Conservation (phyloP, 352 stramenopile species). For the Phytophthora multivora region DNA sequence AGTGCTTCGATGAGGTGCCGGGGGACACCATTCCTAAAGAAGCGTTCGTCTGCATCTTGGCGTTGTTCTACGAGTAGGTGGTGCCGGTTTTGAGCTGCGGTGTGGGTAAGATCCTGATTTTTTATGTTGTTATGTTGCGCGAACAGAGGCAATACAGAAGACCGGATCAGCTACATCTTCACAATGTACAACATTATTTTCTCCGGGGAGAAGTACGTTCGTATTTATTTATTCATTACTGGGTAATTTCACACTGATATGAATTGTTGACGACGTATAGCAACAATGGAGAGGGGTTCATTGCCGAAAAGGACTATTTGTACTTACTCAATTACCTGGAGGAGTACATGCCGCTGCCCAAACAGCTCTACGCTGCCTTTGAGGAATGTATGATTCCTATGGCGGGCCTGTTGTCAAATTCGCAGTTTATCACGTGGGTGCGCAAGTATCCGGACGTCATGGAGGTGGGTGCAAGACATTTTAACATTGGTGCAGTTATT, state of each 20-base stretch:
- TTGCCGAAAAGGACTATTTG: slow-evolving; percentile 74
- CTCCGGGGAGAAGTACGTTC: slow-evolving; percentile 59
- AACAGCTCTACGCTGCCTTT: slow-evolving; percentile 78
- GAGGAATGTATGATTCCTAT: slow-evolving; percentile 71
- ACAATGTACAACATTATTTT: slow-evolving; percentile 86
- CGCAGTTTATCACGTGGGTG: slow-evolving; percentile 79
- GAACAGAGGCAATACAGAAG: slow-evolving; percentile 81
- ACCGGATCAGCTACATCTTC: slow-evolving; percentile 89
- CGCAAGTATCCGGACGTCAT: slow-evolving; percentile 68
- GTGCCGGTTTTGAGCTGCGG: neutral
- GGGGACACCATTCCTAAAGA: slow-evolving; percentile 73
- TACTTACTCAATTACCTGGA: slow-evolving; percentile 73
- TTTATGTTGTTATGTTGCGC: slow-evolving; percentile 11
- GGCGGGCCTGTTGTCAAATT: slow-evolving; percentile 55
- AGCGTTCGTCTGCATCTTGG: slow-evolving; percentile 73
- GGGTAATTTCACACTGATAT: neutral
- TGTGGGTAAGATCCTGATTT: slow-evolving; percentile 18
- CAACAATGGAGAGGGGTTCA: slow-evolving; percentile 59
- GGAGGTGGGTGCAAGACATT: slow-evolving; percentile 42
- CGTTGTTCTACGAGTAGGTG: slow-evolving; percentile 77
- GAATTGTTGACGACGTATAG: neutral
- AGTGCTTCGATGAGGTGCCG: slow-evolving; percentile 58
- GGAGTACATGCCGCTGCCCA: slow-evolving; percentile 64
- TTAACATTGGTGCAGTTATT: no score
- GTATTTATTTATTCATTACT: slow-evolving; percentile 5